Conservation (phyloP, 2,329 filamentous ascomycete genomes). For the Colletotrichum falcatum region DNA sequence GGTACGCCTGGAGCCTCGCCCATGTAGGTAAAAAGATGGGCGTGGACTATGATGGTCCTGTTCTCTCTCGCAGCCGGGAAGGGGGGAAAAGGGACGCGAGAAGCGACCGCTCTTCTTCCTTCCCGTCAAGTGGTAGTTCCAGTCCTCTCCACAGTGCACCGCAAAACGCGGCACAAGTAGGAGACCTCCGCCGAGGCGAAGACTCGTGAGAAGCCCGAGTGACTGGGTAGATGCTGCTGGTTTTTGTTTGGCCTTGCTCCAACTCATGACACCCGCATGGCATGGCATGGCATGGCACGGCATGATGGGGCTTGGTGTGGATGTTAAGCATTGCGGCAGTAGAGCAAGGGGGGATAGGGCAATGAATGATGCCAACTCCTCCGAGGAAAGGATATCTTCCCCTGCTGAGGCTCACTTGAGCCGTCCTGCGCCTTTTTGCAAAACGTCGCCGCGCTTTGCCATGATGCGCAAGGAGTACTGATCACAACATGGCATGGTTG, state of each 20-base stretch:
- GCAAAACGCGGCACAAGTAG: conserved; percentile 41
- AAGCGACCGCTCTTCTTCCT: neutral
- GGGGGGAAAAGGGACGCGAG: conserved; percentile 28
- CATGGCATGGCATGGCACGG: no score
- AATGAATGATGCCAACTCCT: conserved; percentile 18
- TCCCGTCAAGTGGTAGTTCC: conserved; percentile 10
- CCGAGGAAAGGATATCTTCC: neutral
- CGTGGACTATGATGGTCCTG: conserved; percentile 67
- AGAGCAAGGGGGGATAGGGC: neutral
- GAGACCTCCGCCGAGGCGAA: conserved; percentile 36
- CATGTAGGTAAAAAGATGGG: conserved; percentile 57
- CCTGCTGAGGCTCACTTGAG: conserved; percentile 12
- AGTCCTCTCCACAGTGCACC: conserved; percentile 41
- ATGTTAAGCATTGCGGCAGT: neutral
- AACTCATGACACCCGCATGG: neutral
- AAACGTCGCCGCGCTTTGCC: neutral
- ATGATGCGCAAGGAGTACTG: neutral
- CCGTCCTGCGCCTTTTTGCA: neutral
- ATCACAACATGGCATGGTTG: neutral
- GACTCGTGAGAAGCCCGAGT: conserved; percentile 42
- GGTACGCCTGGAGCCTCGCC: conserved; percentile 65
- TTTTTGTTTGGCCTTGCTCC: neutral
- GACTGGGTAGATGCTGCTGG: conserved; percentile 41
- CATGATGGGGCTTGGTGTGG: neutral
- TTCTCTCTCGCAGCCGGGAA: conserved; percentile 57